Evolutionary conservation across 2,329 filamentous ascomycete genomes (phyloP).

Genomic region (Alternaria ethzedia): DNA sequence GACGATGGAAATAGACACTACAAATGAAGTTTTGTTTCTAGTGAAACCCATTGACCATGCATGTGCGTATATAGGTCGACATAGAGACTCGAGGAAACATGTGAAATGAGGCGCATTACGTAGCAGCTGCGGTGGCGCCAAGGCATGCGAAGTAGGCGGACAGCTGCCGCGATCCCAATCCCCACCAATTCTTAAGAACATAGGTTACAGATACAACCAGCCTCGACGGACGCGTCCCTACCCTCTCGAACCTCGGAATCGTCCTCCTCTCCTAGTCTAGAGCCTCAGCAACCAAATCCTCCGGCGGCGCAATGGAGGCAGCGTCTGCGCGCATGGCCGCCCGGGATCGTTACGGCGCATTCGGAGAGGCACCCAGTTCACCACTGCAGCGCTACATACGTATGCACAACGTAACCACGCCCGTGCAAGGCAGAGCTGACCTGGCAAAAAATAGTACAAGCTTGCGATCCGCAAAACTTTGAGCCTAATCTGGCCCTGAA

Average conservation of each 20-base stretch:
- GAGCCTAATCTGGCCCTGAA: conserved; percentile 96
- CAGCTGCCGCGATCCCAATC: conserved; percentile 12
- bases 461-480: conserved; percentile 96
- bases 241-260: neutral
- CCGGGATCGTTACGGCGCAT: conserved; percentile 88
- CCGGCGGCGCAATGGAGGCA: conserved; percentile 72
- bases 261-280: neutral
- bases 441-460: conserved; percentile 67
- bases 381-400: conserved; percentile 93
- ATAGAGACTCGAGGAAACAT: neutral
- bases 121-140: conserved; percentile 22
- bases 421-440: conserved; percentile 13
- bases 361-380: conserved; percentile 78
- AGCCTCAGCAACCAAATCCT: neutral
- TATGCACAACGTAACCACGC: conserved; percentile 43
- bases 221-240: conserved; percentile 3
- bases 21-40: neutral
- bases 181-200: conserved; percentile 22
- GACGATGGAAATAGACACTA: neutral
- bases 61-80: neutral
- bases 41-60: neutral
- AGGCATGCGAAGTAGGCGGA: conserved; percentile 12
- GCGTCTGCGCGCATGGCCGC: conserved; percentile 94
- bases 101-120: conserved; percentile 19
- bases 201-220: conserved; percentile 14